A percentile compares a stretch with the other conserved stretches of the same genome.
Evolutionary conservation across 2,329 filamentous ascomycete genomes (phyloP).

Genomic region (Aspergillus ibericus): DNA sequence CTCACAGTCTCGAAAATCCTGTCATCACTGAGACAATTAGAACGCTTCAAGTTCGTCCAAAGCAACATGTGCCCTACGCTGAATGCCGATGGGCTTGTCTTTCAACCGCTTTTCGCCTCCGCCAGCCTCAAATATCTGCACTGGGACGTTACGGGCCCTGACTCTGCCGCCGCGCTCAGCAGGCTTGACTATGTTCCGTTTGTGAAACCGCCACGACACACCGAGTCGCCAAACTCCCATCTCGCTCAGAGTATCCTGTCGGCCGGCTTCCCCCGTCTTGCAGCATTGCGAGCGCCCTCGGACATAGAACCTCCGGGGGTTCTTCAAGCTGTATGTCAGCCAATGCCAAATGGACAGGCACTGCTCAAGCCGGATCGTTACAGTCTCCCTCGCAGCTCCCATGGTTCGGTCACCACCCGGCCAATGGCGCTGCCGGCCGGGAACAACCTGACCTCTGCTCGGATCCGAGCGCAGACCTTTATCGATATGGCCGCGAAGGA

Average conservation of each 20-base stretch:
- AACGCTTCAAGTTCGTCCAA: slow-evolving; percentile 55
- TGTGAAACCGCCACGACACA: slow-evolving; percentile 32
- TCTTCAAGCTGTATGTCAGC: slow-evolving; percentile 46
- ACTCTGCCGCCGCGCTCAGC: slow-evolving; percentile 37
- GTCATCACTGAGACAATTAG: slow-evolving; percentile 46
- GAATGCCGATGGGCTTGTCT: slow-evolving; percentile 43
- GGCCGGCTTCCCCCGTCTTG: slow-evolving; percentile 43
- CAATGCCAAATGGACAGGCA: slow-evolving; percentile 39
- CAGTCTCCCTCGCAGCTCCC: slow-evolving; percentile 44
- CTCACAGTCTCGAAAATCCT: slow-evolving; percentile 55
- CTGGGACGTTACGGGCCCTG: slow-evolving; percentile 53
- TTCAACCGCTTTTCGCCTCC: slow-evolving; percentile 52
- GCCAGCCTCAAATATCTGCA: slow-evolving; percentile 54
- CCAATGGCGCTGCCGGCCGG: slow-evolving; percentile 43
- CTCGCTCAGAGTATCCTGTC: slow-evolving; percentile 46
- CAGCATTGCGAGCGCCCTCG: slow-evolving; percentile 43
- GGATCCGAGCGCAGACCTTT: slow-evolving; percentile 47
- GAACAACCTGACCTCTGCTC: slow-evolving; percentile 46
- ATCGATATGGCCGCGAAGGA: slow-evolving; percentile 46
- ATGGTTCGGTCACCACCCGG: slow-evolving; percentile 42
- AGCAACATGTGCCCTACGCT: slow-evolving; percentile 48
- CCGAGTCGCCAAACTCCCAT: slow-evolving; percentile 43
- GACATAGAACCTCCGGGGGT: slow-evolving; percentile 46
- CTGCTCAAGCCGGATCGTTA: slow-evolving; percentile 43
- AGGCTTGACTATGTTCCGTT: slow-evolving; percentile 41